Conservation (phyloP, 768 basidiomycete genomes). For the Rhodosporidiobolus sp. region DNA sequence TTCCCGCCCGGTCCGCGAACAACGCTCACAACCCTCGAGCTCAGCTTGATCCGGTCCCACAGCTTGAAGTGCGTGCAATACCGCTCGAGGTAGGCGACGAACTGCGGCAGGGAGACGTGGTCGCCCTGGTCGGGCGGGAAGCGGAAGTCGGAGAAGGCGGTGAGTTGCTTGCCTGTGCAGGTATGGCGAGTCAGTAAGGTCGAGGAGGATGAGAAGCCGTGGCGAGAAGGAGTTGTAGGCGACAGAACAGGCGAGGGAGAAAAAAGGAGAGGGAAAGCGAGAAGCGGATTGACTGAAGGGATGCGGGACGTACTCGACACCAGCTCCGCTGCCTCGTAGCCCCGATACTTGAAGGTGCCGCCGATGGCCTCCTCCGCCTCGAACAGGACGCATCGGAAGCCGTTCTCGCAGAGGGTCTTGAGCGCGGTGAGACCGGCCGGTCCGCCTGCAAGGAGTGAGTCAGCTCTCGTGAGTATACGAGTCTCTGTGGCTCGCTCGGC, state of each 20-base stretch:
- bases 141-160: slow-evolving; percentile 62
- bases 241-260: no score
- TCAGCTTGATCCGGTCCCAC: slow-evolving; percentile 47
- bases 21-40: slow-evolving; percentile 52
- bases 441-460: slow-evolving; percentile 52
- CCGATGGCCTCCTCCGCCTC: slow-evolving; percentile 55
- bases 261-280: slow-evolving; percentile 30
- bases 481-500: background rate
- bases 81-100: slow-evolving; percentile 55
- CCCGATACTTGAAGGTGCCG: slow-evolving; percentile 53
- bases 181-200: slow-evolving; percentile 26
- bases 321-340: slow-evolving; percentile 54
- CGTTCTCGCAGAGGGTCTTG: slow-evolving; percentile 56
- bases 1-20: slow-evolving; percentile 42
- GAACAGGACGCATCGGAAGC: slow-evolving; percentile 53
- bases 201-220: background rate
- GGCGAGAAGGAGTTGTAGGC: no score
- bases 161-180: slow-evolving; percentile 55
- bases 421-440: slow-evolving; percentile 57
- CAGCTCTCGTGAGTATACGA: background rate
- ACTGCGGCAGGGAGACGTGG: slow-evolving; percentile 57
- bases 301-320: slow-evolving; percentile 51
- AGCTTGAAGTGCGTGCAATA: slow-evolving; percentile 43
- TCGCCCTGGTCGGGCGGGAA: slow-evolving; percentile 55
- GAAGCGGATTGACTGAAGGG: slow-evolving; percentile 27